Evolutionary conservation across 1,139 yeast genomes (phyloP), one percentile per base, ranked within the genome.

Genomic region (Schizosaccharomyces versatilis): DNA sequence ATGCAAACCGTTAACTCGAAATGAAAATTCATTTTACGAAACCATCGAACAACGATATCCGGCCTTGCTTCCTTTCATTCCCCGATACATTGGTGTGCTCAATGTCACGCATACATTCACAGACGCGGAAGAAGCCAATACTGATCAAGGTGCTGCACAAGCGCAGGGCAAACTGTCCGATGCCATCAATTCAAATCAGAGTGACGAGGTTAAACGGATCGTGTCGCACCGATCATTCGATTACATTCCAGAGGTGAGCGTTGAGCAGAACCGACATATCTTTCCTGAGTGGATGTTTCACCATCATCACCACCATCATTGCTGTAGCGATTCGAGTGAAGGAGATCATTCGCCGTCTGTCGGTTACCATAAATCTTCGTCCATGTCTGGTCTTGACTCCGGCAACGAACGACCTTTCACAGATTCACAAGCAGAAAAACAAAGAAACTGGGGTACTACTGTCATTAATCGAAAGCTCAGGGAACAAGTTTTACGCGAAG

Each of bases 21-120:
- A 95, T 59, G 99, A 93, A 64, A 84, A 90, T 66, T 69, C 73
- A 59, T 88, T 94, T 81, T 93, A 93, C 66, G 98, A 93, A 66
- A 78, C 81, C 5, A 80, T 90, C 52, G 96, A 90, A 67, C 68
- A 73, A 52, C 70, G 75, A 47, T 95, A 85, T 66, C 81, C 82
- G 19, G 88, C 81, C 56, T 71, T 93, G 53, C 72, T 86, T 55
- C 72, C 74, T 57, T 93, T 83, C 65, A 83, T 90, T 94, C 98
- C 98, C 1, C 77, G 78, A 60, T 93, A 90, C 66, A 83, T 88
- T 58, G 98, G 99, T 8, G 96, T 88, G 1, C 70, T 88, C 56
- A 88, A 88, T 65, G 97, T 88, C 8, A 74, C 97, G 55, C 90
- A 86, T 64, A 74, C 80, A 44, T 73, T 76, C n/a, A 39, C 42